phyloP scores from a whole-genome alignment of 2,329 filamentous ascomycete genomes.

The Beauveria rudraprayagi region DNA sequence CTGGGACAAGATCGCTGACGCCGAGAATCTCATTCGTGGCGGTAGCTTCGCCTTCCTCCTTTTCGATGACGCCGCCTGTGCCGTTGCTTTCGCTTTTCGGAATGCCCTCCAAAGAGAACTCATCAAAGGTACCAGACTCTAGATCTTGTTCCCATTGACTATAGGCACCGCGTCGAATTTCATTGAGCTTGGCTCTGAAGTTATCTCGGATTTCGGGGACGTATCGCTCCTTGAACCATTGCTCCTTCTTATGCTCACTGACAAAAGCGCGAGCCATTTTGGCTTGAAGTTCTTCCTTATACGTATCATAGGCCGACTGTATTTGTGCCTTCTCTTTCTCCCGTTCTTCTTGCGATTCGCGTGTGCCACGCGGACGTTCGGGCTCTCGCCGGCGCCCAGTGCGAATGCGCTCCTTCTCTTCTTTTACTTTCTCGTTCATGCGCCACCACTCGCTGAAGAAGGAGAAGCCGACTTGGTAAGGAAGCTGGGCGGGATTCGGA shows the following conservation, averaged over 20 bases:
- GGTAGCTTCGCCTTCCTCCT: conserved; percentile 90
- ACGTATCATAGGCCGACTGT: conserved; percentile 58
- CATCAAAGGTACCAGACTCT: conserved; percentile 78
- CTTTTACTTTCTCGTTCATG: conserved; percentile 72
- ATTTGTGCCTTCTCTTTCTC: conserved; percentile 74
- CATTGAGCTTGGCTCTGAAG: conserved; percentile 67
- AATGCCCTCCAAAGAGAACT: conserved; percentile 88
- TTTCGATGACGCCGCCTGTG: conserved; percentile 75
- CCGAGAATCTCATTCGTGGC: conserved; percentile 87
- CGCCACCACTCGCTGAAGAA: conserved; percentile 86
- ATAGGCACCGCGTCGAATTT: conserved; percentile 71
- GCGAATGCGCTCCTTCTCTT: conserved; percentile 65
- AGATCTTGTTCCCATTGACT: conserved; percentile 85
- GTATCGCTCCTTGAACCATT: conserved; percentile 97
- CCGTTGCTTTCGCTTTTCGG: conserved; percentile 91
- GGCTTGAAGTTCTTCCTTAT: conserved; percentile 60
- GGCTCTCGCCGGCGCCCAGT: conserved; percentile 62
- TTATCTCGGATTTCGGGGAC: conserved; percentile 71
- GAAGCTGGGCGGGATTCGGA: conserved; percentile 61
- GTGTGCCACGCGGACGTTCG: conserved; percentile 53
- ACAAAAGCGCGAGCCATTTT: conserved; percentile 88
- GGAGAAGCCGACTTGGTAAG: conserved; percentile 77
- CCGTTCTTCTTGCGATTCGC: conserved; percentile 63
- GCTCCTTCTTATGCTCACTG: conserved; percentile 83
- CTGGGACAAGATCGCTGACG: conserved; percentile 82